Evolutionary conservation across 306 rosid genomes (phyloP).

Genomic region (Citrullus amarus): DNA sequence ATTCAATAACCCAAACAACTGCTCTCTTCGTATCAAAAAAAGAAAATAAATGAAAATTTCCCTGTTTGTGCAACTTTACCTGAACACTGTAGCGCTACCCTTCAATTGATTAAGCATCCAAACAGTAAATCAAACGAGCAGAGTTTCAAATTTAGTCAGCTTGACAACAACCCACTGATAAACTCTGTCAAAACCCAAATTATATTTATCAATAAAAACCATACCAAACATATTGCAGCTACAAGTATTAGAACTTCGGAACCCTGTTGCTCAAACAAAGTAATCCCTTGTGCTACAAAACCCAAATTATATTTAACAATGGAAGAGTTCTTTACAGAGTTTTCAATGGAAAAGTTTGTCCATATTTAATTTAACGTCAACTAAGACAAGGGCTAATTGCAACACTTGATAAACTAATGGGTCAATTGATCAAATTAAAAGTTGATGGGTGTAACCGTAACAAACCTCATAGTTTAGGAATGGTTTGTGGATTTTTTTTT

Average conservation of each 20-base stretch:
- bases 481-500: no score
- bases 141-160: background rate
- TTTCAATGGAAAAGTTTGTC: no score
- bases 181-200: background rate
- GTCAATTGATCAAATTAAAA: no score
- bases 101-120: background rate
- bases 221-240: background rate
- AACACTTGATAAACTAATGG: no score
- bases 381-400: no score
- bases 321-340: no score
- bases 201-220: background rate
- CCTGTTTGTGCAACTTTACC: background rate
- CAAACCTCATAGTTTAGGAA: no score
- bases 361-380: no score
- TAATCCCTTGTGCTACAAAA: background rate
- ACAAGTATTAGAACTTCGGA: background rate
- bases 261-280: background rate
- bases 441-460: no score
- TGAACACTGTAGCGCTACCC: background rate
- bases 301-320: background rate
- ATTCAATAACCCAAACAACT: background rate
- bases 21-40: background rate
- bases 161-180: background rate
- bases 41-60: background rate
- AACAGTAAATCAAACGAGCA: background rate